Conservation (phyloP, 2,329 filamentous ascomycete genomes). For the Pyrenophora teres region DNA sequence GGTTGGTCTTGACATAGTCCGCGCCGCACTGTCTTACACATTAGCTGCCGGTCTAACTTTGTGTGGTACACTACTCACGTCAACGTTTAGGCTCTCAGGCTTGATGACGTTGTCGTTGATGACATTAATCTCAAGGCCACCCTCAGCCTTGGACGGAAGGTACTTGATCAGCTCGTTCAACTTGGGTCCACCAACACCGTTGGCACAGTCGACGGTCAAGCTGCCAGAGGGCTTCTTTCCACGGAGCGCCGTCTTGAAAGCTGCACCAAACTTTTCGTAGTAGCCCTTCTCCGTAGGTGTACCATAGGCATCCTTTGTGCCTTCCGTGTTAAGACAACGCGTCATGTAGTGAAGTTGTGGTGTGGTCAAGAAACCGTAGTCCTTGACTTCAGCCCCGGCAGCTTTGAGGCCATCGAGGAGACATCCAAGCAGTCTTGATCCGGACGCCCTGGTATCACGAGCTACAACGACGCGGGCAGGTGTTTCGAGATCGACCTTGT, state of each 20-base stretch:
- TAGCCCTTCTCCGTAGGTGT: slow-evolving; percentile 89
- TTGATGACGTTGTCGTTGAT: slow-evolving; percentile 93
- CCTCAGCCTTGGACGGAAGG: slow-evolving; percentile 68
- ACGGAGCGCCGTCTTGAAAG: slow-evolving; percentile 82
- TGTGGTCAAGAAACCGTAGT: slow-evolving; percentile 91
- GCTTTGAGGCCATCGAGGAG: slow-evolving; percentile 80
- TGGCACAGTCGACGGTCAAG: slow-evolving; percentile 91
- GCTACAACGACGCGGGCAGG: slow-evolving; percentile 85
- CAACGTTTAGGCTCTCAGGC: slow-evolving; percentile 84
- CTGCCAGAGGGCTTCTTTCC: slow-evolving; percentile 70
- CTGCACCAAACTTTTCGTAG: slow-evolving; percentile 86
- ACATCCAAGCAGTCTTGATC: slow-evolving; percentile 78
- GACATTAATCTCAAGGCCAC: slow-evolving; percentile 75
- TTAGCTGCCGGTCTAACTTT: slow-evolving; percentile 11
- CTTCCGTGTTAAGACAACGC: slow-evolving; percentile 90
- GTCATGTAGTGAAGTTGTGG: slow-evolving; percentile 98
- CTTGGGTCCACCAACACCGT: slow-evolving; percentile 94
- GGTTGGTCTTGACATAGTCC: slow-evolving; percentile 96
- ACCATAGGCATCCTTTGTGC: slow-evolving; percentile 84
- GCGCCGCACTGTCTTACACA: slow-evolving; percentile 72
- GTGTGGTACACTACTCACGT: slow-evolving; percentile 59
- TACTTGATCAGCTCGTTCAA: slow-evolving; percentile 83
- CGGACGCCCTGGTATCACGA: slow-evolving; percentile 90
- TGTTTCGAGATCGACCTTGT: slow-evolving; percentile 67
- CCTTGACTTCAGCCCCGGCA: slow-evolving; percentile 72